phyloP scores from a whole-genome alignment of 352 stramenopile species.

The Pythium vanterpoolii region DNA sequence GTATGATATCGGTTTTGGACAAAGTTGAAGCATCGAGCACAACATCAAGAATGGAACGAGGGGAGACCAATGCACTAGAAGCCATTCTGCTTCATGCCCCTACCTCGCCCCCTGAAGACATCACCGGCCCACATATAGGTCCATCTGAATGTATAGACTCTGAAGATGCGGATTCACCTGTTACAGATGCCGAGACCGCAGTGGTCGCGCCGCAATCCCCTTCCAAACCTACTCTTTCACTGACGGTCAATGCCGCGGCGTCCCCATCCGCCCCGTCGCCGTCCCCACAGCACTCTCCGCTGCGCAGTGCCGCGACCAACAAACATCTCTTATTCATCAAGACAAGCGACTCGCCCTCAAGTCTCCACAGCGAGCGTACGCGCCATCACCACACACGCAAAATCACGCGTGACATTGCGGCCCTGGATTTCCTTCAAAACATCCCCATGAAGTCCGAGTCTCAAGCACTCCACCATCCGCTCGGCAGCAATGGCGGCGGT shows the following conservation, averaged over 20 bases:
- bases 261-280: not conserved
- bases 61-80: not conserved
- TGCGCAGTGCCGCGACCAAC: constrained; percentile 1
- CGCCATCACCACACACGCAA: constrained; percentile 62
- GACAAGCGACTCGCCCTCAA: constrained; percentile 45
- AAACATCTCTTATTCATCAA: constrained; percentile 36
- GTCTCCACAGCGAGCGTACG: constrained; percentile 47
- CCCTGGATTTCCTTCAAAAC: constrained; percentile 85
- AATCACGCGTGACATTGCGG: constrained; percentile 83
- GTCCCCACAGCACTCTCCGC: constrained; percentile 7
- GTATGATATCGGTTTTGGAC: not conserved
- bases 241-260: not conserved
- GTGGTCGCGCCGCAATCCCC: not conserved
- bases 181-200: not conserved
- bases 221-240: not conserved
- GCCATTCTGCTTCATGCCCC: not conserved
- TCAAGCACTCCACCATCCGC: not conserved
- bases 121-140: not conserved
- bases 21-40: constrained; percentile 11
- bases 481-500: not conserved
- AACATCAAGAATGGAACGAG: constrained; percentile 1
- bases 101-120: not conserved
- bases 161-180: not conserved
- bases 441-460: constrained; percentile 81
- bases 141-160: not conserved